Conservation (phyloP, 169 alveolate species). For the Plasmodium vinckei region DNA sequence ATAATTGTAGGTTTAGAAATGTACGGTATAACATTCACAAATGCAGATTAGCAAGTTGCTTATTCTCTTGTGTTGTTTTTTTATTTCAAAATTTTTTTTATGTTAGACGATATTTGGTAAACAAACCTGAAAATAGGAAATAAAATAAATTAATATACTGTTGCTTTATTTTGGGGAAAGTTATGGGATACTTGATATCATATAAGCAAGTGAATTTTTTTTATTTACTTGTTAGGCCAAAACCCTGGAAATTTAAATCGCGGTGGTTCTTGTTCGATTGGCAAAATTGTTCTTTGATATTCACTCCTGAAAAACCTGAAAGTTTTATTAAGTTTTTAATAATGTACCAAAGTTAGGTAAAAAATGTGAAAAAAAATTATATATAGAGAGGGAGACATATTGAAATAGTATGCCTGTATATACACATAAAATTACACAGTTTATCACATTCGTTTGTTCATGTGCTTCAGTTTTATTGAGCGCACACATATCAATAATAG, state of each 20-base stretch:
- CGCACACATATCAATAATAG: no score
- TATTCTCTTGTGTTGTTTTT: slow-evolving; percentile 2
- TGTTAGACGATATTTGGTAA: slow-evolving; percentile 49
- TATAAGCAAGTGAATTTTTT: not conserved
- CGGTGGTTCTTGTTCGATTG: slow-evolving; percentile 41
- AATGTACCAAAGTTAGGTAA: no score
- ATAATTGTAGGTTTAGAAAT: slow-evolving; percentile 3
- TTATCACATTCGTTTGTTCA: no score
- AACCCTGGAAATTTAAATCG: slow-evolving; percentile 81
- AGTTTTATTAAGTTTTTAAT: not conserved
- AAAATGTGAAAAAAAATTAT: not conserved
- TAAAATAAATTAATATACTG: not conserved
- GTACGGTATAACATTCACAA: not conserved
- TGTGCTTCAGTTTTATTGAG: no score
- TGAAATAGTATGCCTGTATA: no score
- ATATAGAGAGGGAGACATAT: slow-evolving; percentile 1
- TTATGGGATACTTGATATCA: not conserved
- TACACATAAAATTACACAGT: no score
- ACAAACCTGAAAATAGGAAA: slow-evolving; percentile 29
- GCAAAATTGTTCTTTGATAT: slow-evolving; percentile 50
- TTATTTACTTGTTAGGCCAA: slow-evolving; percentile 81
- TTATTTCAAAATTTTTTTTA: slow-evolving; percentile 50
- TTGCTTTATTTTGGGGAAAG: not conserved
- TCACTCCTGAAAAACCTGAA: slow-evolving; percentile 47
- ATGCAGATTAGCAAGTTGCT: not conserved